A percentile compares a stretch with the other conserved stretches of the same genome.
Conservation (phyloP, 2,329 filamentous ascomycete species). For the Hypoxylon sp. region DNA sequence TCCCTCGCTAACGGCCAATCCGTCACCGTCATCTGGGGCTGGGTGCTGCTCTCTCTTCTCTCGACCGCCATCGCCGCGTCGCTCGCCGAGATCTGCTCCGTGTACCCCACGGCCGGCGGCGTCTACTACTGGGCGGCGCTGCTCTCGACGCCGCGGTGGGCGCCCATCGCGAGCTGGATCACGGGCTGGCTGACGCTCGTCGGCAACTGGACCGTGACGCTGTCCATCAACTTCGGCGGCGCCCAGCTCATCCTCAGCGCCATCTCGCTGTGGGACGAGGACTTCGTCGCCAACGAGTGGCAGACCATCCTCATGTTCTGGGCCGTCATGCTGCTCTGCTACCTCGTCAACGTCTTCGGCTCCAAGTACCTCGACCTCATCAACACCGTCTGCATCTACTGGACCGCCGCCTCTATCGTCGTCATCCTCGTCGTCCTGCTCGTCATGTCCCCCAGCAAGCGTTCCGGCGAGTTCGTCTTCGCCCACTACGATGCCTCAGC, state of each 20-base stretch:
- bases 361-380: constrained; percentile 68
- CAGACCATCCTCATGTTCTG: constrained; percentile 77
- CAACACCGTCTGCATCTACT: constrained; percentile 77
- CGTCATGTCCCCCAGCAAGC: constrained; percentile 64
- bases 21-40: constrained; percentile 75
- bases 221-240: constrained; percentile 74
- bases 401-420: constrained; percentile 71
- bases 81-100: constrained; percentile 73
- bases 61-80: constrained; percentile 70
- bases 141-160: constrained; percentile 70
- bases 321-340: constrained; percentile 72
- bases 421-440: constrained; percentile 60
- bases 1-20: constrained; percentile 72
- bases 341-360: constrained; percentile 70
- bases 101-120: constrained; percentile 72
- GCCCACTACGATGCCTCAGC: constrained; percentile 70
- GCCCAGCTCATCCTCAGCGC: constrained; percentile 71
- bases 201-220: constrained; percentile 73
- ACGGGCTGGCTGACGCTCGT: constrained; percentile 77
- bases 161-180: constrained; percentile 72
- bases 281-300: constrained; percentile 71
- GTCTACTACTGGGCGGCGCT: constrained; percentile 78
- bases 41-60: constrained; percentile 70
- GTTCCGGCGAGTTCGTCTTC: constrained; percentile 71
- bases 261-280: constrained; percentile 74